Evolutionary conservation across 306 rosid species (phyloP).

Genomic region (Rosa lucieae): DNA sequence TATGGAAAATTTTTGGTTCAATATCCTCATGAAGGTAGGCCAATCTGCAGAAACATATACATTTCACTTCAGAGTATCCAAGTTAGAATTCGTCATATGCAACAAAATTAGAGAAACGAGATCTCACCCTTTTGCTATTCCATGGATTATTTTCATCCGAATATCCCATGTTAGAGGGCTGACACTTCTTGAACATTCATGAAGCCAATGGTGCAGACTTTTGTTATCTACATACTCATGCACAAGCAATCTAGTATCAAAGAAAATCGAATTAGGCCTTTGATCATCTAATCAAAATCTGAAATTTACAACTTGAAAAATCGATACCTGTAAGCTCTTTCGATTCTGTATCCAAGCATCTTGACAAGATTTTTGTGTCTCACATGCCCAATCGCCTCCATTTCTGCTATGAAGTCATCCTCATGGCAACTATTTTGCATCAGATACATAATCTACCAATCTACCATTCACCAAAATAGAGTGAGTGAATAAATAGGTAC

Average conservation of each 20-base stretch:
- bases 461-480: neutral
- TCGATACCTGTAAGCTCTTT: constrained; percentile 45
- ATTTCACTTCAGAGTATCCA: neutral
- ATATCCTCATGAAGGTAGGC: constrained; percentile 68
- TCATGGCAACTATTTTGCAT: constrained; percentile 33
- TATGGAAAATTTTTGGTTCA: constrained; percentile 56
- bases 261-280: neutral
- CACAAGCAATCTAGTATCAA: constrained; percentile 45
- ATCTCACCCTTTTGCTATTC: constrained; percentile 72
- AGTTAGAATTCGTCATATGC: neutral
- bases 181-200: constrained; percentile 38
- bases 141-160: constrained; percentile 51
- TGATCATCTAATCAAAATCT: neutral
- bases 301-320: neutral
- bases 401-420: constrained; percentile 49
- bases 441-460: neutral
- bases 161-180: constrained; percentile 63
- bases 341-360: constrained; percentile 53
- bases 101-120: neutral
- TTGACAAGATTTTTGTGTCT: constrained; percentile 55
- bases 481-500: constrained; percentile 21
- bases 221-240: constrained; percentile 57
- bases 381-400: constrained; percentile 51
- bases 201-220: constrained; percentile 65
- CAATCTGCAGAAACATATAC: constrained; percentile 43